Evolutionary conservation across 164 flowering plant species (phyloP), one percentile per base, ranked within the genome.

Genomic region (Dillenia suffruticosa): DNA sequence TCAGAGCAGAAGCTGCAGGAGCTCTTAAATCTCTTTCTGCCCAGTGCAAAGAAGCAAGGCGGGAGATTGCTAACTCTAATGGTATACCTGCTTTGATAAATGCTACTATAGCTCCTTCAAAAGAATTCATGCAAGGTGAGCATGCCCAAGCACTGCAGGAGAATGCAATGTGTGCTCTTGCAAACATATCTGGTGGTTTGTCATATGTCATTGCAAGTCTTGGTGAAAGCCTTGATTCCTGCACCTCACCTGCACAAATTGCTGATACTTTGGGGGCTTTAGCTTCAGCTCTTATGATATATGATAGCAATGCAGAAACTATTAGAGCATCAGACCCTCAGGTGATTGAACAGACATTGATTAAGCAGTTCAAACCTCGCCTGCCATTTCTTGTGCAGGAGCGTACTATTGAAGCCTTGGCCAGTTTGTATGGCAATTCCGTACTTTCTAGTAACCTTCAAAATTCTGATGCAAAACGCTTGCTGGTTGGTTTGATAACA

Each of bases 51-150:
- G 96, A 95, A 56, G 90, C 97, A 62, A 77, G 96, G 68, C 70
- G 71, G 46, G 96, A 92, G 61, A 88, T 95, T 65, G 84, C 97
- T 61, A 89, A 68, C 69, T 79, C 59, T 46, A 82, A 79, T 76
- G 99, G 99, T 54, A 95, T 95, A 70, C 99, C 99, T 69, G 84
- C 81, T 66, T 64, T 95, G 59, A 95, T 95, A 68, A 95, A 95
- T 81, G 97, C 99, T n/a, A 95, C 99, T 43, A 95, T 95, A 68
- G 99, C 99, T 65, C 99, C 99, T 65, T 95, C 99, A 10, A 95
- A 95, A 74, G 99, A 95, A 71, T 95, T 84, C 72, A 95, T 95
- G 99, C 96, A 95, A 73, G 99, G 99, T 16, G 97, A 90, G 76
- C 68, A 80, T 82, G 99, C 99, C 51, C 99, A 95, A 76, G 94